Evolutionary conservation across 306 rosid species (phyloP).

Genomic region (Vigna reflexopilosa): DNA sequence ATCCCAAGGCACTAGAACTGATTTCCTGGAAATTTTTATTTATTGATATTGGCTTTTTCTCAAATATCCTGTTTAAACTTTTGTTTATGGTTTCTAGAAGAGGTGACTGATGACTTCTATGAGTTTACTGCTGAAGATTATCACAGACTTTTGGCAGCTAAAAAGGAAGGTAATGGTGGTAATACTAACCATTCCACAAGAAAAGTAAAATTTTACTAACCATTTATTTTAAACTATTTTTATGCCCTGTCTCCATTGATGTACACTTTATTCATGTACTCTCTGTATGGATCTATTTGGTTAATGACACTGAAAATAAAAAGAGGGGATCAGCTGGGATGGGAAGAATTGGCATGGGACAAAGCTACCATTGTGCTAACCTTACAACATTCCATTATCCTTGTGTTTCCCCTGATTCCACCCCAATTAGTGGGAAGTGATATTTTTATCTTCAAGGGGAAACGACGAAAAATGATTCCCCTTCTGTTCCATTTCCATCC

Average conservation of each 20-base stretch:
- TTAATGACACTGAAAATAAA: background rate
- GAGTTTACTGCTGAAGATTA: constrained; percentile 89
- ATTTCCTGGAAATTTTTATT: constrained; percentile 3
- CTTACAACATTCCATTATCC: constrained; percentile 1
- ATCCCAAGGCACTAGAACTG: background rate
- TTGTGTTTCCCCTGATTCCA: background rate
- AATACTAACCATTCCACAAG: background rate
- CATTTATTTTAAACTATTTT: background rate
- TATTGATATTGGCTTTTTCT: background rate
- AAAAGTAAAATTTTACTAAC: background rate
- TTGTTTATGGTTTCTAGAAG: constrained; percentile 45
- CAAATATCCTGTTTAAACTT: constrained; percentile 14
- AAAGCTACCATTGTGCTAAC: background rate
- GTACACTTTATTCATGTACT: background rate
- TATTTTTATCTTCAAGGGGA: background rate
- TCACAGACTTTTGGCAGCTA: constrained; percentile 58
- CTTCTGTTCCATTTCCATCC: background rate
- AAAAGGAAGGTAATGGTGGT: constrained; percentile 70
- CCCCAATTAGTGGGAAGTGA: background rate
- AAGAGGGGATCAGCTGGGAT: background rate
- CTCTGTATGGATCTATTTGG: background rate
- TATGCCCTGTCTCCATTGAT: background rate
- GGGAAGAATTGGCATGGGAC: background rate
- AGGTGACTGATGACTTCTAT: constrained; percentile 74
- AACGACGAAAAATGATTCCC: background rate